Evolutionary conservation across 2,329 filamentous ascomycete genomes (phyloP).

Genomic region (Blastomyces gilchristii): DNA sequence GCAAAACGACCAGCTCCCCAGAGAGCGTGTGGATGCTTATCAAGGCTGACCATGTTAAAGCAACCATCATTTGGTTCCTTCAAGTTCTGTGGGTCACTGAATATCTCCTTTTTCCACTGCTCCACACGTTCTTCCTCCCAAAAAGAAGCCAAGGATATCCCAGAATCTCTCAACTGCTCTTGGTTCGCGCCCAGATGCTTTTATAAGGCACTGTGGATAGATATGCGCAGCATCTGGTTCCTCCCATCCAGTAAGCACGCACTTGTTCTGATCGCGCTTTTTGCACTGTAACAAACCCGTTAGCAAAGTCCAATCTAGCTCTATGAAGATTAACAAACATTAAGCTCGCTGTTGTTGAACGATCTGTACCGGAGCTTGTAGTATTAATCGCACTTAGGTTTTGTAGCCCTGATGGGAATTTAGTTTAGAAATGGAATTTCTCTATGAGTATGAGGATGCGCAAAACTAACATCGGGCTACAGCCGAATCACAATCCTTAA

Average conservation of each 20-base stretch:
- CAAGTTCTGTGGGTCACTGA: background rate
- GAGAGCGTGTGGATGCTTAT: background rate
- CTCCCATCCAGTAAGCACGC: background rate
- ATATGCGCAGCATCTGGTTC: background rate
- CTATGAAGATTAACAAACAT: background rate
- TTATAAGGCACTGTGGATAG: background rate
- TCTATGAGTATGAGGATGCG: background rate
- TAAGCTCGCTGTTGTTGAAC: background rate
- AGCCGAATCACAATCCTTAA: background rate
- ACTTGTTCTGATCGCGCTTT: background rate
- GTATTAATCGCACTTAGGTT: background rate
- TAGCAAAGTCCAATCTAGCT: background rate
- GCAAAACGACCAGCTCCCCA: background rate
- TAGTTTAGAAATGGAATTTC: background rate
- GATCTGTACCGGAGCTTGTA: background rate
- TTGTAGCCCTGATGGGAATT: background rate
- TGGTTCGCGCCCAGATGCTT: background rate
- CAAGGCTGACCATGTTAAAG: background rate
- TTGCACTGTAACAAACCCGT: background rate
- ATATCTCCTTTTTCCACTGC: background rate
- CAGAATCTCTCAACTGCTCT: background rate
- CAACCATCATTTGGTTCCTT: background rate
- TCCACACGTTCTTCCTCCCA: background rate
- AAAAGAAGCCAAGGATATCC: background rate
- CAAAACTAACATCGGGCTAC: background rate